These are phyloP conservation scores for Epichloe gansuensis DNA, from an alignment of 2,329 filamentous ascomycete species.

Conservation along the genomic window DNA sequence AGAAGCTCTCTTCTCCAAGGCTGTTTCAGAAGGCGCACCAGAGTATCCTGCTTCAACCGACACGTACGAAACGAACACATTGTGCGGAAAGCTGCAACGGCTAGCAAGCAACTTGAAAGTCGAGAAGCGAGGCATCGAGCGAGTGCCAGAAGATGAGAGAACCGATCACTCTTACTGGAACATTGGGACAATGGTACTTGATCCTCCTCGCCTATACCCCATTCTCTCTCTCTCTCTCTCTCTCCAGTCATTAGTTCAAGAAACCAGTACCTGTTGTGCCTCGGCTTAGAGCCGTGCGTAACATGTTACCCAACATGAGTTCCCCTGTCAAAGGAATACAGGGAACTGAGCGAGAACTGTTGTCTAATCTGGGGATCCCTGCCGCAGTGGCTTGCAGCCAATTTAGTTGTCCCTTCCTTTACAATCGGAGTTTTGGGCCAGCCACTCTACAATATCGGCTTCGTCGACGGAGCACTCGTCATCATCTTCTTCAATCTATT, in stretches of 20 bases:
- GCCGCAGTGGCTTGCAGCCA: constrained; percentile 54
- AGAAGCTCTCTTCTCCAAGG: neutral
- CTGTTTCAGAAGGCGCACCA: neutral
- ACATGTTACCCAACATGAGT: no score
- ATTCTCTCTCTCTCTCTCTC: no score
- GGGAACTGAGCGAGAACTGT: neutral
- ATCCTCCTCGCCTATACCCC: no score
- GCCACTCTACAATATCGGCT: constrained; percentile 47
- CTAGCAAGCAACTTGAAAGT: constrained; percentile 53
- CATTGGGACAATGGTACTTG: constrained; percentile 55
- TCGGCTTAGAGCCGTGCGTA: no score
- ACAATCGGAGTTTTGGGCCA: constrained; percentile 48
- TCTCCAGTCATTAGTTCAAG: no score
- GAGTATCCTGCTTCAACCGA: neutral
- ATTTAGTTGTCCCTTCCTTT: constrained; percentile 67
- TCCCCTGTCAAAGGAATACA: no score
- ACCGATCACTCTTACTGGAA: constrained; percentile 53
- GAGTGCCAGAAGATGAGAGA: constrained; percentile 58
- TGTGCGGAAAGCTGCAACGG: constrained; percentile 36
- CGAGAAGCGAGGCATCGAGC: constrained; percentile 65
- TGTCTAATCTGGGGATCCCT: neutral
- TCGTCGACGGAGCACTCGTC: constrained; percentile 55
- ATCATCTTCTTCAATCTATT: constrained; percentile 57
- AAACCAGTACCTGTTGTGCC: no score
- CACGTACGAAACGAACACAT: neutral